A percentile compares a stretch with the other conserved stretches of the same genome.
Evolutionary conservation across 2,329 filamentous ascomycete species (phyloP).

Genomic region (Claviceps fusiformis): DNA sequence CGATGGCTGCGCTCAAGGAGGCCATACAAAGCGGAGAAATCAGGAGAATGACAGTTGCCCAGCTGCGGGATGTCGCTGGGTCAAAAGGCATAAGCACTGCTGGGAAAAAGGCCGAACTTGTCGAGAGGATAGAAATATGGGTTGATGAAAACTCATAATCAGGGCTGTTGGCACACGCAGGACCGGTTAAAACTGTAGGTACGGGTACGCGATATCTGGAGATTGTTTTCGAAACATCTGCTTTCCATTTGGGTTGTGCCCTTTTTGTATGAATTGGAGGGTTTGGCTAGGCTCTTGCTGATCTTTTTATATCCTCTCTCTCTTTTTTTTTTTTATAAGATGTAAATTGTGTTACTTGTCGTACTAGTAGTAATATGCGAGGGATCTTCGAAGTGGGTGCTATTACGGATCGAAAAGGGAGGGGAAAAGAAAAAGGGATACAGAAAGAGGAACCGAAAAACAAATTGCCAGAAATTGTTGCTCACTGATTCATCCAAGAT

Average conservation of each 20-base stretch:
- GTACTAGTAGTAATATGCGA: not conserved
- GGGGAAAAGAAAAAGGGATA: no score
- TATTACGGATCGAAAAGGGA: no score
- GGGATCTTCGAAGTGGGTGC: not conserved
- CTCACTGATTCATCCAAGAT: no score
- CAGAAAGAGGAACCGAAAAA: no score
- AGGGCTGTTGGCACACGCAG: not conserved
- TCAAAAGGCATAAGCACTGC: constrained; percentile 33
- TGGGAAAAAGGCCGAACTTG: constrained; percentile 39
- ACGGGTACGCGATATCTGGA: not conserved
- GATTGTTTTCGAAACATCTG: not conserved
- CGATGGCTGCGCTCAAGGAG: constrained; percentile 31
- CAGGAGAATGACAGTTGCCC: constrained; percentile 39
- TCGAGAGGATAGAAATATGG: constrained; percentile 45
- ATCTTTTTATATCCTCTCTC: no score
- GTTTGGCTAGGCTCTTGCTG: not conserved
- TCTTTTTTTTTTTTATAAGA: no score
- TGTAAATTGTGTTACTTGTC: not conserved
- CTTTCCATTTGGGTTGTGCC: not conserved
- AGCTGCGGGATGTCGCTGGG: constrained; percentile 35
- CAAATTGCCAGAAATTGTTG: no score
- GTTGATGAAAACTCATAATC: constrained; percentile 29
- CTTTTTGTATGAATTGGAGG: not conserved
- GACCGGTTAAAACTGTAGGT: not conserved
- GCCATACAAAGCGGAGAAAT: constrained; percentile 32